Conservation (phyloP, 169 alveolate species). For the Perkinsus chesapeaki region DNA sequence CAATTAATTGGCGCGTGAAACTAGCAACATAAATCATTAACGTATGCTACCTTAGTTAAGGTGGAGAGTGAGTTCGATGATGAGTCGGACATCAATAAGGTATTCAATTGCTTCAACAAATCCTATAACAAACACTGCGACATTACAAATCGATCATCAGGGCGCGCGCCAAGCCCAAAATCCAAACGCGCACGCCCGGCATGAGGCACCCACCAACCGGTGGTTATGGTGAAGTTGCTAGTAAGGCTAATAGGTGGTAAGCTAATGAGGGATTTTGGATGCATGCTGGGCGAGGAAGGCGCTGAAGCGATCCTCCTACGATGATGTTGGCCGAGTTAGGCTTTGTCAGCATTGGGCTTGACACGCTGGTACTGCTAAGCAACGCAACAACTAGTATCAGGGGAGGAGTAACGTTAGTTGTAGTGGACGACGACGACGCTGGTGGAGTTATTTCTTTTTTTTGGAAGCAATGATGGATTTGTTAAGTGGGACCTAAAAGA, state of each 20-base stretch:
- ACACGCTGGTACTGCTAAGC: too few relatives aligned
- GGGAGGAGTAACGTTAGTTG: too few relatives aligned
- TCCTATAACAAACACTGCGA: background rate
- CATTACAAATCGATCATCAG: background rate
- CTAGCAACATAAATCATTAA: too few relatives aligned
- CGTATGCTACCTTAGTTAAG: background rate
- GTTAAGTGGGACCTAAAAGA: background rate
- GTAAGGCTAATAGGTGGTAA: too few relatives aligned
- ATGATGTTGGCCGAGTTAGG: too few relatives aligned
- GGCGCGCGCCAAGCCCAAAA: background rate
- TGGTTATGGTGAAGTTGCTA: too few relatives aligned
- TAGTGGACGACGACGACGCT: too few relatives aligned
- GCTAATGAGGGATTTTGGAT: too few relatives aligned
- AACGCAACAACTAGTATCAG: too few relatives aligned
- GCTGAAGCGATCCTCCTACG: background rate
- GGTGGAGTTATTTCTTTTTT: background rate
- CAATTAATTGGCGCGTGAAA: too few relatives aligned
- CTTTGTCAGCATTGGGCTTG: too few relatives aligned
- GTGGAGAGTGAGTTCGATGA: background rate
- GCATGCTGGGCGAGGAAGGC: background rate
- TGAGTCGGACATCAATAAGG: background rate
- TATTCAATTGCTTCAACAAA: background rate
- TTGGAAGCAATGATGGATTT: background rate
- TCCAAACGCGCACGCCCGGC: background rate
- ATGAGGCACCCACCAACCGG: too few relatives aligned